Conservation (phyloP, 768 basidiomycete genomes). For the Phallus indusiatus region DNA sequence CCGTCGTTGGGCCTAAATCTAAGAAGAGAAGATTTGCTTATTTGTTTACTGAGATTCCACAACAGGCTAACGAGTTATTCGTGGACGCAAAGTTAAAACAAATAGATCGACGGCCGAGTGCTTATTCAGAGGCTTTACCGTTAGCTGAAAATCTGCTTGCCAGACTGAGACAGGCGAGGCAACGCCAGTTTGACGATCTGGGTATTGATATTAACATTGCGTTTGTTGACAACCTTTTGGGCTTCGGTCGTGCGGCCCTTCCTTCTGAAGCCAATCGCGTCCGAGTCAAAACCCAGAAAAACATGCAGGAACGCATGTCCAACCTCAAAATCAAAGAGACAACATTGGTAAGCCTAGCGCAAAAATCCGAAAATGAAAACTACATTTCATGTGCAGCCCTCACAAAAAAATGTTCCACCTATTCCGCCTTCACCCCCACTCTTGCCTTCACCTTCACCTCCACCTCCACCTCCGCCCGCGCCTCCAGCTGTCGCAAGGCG, state of each 20-base stretch:
- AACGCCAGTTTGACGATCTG: neutral
- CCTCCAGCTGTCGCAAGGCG: neutral
- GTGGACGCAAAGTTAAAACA: neutral
- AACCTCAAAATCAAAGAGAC: neutral
- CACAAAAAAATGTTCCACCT: neutral
- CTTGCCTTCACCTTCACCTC: too few species aligned
- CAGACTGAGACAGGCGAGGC: neutral
- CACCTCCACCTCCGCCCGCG: too few species aligned
- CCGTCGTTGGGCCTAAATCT: neutral
- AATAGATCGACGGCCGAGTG: neutral
- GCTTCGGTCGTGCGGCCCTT: neutral
- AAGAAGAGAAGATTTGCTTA: neutral
- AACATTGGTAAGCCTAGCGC: neutral
- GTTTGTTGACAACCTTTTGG: neutral
- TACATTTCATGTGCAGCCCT: neutral
- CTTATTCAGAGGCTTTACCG: neutral
- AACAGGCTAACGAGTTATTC: conserved; percentile 2
- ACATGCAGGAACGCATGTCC: neutral
- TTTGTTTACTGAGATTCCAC: conserved; percentile 3
- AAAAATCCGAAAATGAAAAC: neutral
- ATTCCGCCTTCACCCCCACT: too few species aligned
- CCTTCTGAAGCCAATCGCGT: neutral
- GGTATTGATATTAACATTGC: neutral
- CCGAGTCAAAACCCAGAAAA: neutral
- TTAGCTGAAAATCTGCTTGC: neutral